Evolutionary conservation across 768 basidiomycete species (phyloP).

Genomic region (Harrya chromipes): DNA sequence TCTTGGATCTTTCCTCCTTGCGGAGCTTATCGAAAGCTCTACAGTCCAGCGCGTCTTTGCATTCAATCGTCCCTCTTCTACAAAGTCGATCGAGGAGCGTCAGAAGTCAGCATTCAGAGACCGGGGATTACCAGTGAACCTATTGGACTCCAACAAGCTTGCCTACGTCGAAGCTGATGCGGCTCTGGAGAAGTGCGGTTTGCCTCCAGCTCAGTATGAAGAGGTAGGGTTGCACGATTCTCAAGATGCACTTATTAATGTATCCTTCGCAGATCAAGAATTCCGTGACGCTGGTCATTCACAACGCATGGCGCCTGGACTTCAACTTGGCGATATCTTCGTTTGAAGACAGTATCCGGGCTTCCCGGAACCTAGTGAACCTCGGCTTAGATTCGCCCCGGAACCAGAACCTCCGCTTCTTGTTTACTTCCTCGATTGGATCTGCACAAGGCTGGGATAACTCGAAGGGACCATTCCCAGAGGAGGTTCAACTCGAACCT

Average conservation of each 20-base stretch:
- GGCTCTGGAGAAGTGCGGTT: slow-evolving; percentile 28
- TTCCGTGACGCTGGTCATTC: slow-evolving; percentile 37
- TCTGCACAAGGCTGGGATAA: slow-evolving; percentile 32
- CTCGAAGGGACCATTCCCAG: slow-evolving; percentile 31
- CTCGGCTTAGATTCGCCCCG: slow-evolving; percentile 32
- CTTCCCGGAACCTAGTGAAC: slow-evolving; percentile 34
- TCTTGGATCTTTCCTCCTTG: slow-evolving; percentile 39
- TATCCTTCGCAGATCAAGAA: slow-evolving; percentile 28
- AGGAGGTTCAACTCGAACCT: slow-evolving; percentile 33
- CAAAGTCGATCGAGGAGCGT: slow-evolving; percentile 17
- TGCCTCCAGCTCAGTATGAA: slow-evolving; percentile 21
- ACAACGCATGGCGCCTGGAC: slow-evolving; percentile 46
- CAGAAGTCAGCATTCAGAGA: slow-evolving; percentile 37
- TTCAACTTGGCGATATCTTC: slow-evolving; percentile 41
- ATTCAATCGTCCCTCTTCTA: slow-evolving; percentile 28
- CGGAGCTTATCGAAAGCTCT: slow-evolving; percentile 24
- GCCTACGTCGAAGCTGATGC: slow-evolving; percentile 39
- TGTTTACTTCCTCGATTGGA: slow-evolving; percentile 42
- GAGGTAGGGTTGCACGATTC: too few species aligned
- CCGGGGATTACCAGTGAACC: slow-evolving; percentile 29
- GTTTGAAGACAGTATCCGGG: slow-evolving; percentile 41
- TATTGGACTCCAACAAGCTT: slow-evolving; percentile 34
- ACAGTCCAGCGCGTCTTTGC: slow-evolving; percentile 33
- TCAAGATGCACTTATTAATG: not conserved
- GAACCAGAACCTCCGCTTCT: slow-evolving; percentile 28